Base-by-base conservation (phyloP, 75 land plant species). In the Ceratopteris richardii region DNA sequence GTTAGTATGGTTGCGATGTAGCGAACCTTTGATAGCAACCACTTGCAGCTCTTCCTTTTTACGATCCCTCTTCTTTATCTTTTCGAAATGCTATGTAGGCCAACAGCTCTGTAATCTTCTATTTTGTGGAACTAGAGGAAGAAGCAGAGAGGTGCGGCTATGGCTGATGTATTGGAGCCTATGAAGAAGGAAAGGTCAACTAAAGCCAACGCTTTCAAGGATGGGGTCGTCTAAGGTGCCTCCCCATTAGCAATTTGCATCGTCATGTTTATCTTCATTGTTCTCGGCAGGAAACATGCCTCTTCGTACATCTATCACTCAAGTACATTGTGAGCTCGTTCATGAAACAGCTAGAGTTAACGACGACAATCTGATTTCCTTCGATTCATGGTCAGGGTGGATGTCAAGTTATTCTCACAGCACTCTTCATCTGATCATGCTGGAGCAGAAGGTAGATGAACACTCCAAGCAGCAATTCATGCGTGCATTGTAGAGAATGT, bases 311-410 rank as follows among this genome's bases (percentile, higher is more conserved):
- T 40, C 42, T 9, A 40, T 9, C 42, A 10, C 42, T 14, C 42
- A 40, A 14, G 42, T 14, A 14, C 42, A 40, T 40, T 14, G 42
- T 9, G 42, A 40, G 14, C 14, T 40, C 42, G 13, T 40, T 9
- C 42, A 14, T 10, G 9, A 9, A 9, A 40, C 42, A 14, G 42
- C 42, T 82, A 0, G 43, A 76, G 81, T 80, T 21, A 84, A 80
- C 12, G 90, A 88, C 31, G 76, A 78, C 16, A 66, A 36, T 13
- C 82, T 68, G 47, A 59, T 57, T 28, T 51, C 67, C 0, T 11
- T 14, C 42, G 61, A 57, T 29, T 36, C 30, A 26, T 59, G 57
- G 18, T 61, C 69, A n/a, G n/a, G n/a, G n/a, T n/a, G n/a, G n/a
- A n/a, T n/a, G n/a, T n/a, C n/a, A n/a, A n/a, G n/a, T n/a, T n/a